Evolutionary conservation across 208 protist species (phyloP), one percentile per base, ranked within the genome.

Genomic region (Crithidia brevicula): DNA sequence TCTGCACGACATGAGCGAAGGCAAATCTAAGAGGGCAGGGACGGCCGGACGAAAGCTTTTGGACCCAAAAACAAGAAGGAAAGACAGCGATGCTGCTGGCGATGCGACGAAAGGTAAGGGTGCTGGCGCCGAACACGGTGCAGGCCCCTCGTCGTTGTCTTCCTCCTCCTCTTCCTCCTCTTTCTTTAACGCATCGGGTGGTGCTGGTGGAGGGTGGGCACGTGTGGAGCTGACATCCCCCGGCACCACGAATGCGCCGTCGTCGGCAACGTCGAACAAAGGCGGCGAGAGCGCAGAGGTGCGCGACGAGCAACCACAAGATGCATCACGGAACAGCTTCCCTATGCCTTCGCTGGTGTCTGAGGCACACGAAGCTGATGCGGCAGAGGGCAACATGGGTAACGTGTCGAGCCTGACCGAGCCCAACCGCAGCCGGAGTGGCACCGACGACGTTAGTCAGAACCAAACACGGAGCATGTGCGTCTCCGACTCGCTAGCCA

Each of bases 101-200:
- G 36, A 7, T 33, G 27, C 30, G 16, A 23, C 56, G 33, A 58
- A 7, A 40, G 36, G 15, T 40, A 13, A 40, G 8, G 36, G 36
- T 40, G 36, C 8, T 40, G 36, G 36, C 15, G 36, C 6, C 11
- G 34, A 40, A 15, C 9, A 40, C 15, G 36, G 36, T 40, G 15
- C n/a, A n/a, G n/a, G 36, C 36, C 10, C 36, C 8, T 7, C 36
- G 4, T 40, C 67, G 22, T 66, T 30, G 1, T 60, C 63, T 10
- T 61, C 64, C 20, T 62, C 59, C 1, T 52, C 51, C 15, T 74
- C 67, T 10, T 74, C 67, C 4, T 28, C 25, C 25, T 74, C 67
- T 11, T 67, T 59, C 59, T 61, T 60, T 23, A 45, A 60, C 2
- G 18, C 49, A 4, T 23, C 59, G 13, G 38, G 4, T 9, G 46